Base-by-base conservation (phyloP, 768 basidiomycete species). In the Butyriboletus loyo region DNA sequence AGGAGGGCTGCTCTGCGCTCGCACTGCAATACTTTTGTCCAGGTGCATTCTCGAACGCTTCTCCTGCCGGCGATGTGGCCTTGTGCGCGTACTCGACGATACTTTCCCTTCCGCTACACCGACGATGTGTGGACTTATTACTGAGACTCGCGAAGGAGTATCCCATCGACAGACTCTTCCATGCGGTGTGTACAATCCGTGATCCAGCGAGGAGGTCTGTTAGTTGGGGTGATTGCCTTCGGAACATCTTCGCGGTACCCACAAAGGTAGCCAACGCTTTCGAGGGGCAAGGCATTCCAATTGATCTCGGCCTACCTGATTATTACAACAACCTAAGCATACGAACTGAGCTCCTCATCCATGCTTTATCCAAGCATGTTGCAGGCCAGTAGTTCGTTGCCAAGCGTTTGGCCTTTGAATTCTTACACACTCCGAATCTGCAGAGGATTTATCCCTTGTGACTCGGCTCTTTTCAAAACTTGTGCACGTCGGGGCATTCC, bases 151-250 rank as follows among this genome's bases (percentile, higher is more conserved):
- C 76, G 9, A 72, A 63, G 42, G 73, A 80, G 28, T 93, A 92
- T 66, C 82, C 89, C 5, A 68, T 94, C 35, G 85, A 89, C 57
- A 75, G 84, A 41, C 67, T 93, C 30, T 81, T 86, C 64, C 60
- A 66, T n/a, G 72, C 78, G 11, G 62, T 86, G 17, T 83, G 79
- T 61, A 55, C 68, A 2, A 54, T 57, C 17, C 52, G n/a, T 39
- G 52, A 57, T 21, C 51, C 40, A 22, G 58, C 55, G 25, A 69
- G 67, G 52, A 66, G 65, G 36, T 70, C 66, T 30, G 60, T 79
- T 21, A 61, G 63, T 40, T 97, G 94, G 94, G 87, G 90, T 57
- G 87, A 92, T 58, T 83, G 78, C 57, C 80, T 94, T 22, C 81
- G 80, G 30, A 78, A 81, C 52, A 48, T 85, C 2, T 74, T 85